Evolutionary conservation across 441 rosid genomes (phyloP).

Genomic region (Macaranga tanarius): DNA sequence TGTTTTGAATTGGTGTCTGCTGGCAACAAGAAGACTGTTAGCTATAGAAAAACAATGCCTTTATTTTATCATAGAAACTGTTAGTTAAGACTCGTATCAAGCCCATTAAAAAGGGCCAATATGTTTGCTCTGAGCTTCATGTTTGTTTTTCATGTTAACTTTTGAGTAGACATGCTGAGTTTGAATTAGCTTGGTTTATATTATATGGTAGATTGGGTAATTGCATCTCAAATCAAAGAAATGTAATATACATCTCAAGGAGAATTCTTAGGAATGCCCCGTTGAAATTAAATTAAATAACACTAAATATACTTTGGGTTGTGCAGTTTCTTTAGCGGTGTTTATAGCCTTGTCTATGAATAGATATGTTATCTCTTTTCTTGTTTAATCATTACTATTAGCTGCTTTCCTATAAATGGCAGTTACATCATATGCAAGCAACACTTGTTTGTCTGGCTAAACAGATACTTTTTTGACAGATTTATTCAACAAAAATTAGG

Average conservation of each 20-base stretch:
- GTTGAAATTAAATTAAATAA: background rate
- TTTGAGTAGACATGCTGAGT: background rate
- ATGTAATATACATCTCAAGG: background rate
- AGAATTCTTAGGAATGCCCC: no score
- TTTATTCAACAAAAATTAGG: constrained; percentile 83
- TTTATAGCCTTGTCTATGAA: background rate
- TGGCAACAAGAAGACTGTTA: no score
- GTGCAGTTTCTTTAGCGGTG: background rate
- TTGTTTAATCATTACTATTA: background rate
- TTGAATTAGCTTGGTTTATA: background rate
- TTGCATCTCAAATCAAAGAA: no score
- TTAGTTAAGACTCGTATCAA: background rate
- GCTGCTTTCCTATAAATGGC: background rate
- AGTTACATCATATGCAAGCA: background rate
- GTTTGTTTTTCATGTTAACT: background rate
- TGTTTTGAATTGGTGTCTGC: no score
- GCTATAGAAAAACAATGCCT: background rate
- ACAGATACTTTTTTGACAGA: constrained; percentile 33
- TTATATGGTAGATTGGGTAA: no score
- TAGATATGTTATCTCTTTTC: background rate
- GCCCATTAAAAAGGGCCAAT: no score
- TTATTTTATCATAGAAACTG: background rate
- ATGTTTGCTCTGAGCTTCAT: background rate
- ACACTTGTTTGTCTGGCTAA: background rate
- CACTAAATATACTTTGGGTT: background rate